phyloP scores from a whole-genome alignment of 2,329 filamentous ascomycete species.

The Sporothrix phasma region DNA sequence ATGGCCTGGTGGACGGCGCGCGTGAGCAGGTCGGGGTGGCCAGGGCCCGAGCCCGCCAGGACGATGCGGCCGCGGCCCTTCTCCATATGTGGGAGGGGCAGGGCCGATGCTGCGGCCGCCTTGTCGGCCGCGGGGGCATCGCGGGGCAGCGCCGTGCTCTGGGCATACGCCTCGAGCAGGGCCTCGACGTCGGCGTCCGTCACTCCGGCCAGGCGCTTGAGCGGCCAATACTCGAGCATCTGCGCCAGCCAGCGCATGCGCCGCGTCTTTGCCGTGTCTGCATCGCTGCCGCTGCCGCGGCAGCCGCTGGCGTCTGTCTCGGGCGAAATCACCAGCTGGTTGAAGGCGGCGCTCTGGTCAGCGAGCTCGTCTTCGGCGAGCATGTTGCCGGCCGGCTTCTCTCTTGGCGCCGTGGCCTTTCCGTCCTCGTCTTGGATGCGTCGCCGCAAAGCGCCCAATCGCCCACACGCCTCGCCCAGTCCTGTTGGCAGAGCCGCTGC shows the following conservation, averaged over 20 bases:
- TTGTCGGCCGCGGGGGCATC: neutral
- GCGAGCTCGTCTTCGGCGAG: conserved; percentile 41
- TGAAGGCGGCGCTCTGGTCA: conserved; percentile 75
- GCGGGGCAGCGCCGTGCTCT: conserved; percentile 23
- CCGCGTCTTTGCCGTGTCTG: conserved; percentile 51
- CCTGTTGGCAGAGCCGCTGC: conserved; percentile 65
- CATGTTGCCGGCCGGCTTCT: conserved; percentile 24
- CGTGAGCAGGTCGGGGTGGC: conserved; percentile 85
- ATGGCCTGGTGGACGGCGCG: conserved; percentile 71
- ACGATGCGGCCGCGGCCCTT: conserved; percentile 56
- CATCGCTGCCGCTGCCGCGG: neutral
- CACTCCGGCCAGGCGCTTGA: conserved; percentile 69
- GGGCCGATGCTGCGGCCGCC: neutral
- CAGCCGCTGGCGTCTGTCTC: conserved; percentile 54
- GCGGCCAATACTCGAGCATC: conserved; percentile 97
- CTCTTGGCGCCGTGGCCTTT: neutral
- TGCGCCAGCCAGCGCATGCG: conserved; percentile 90
- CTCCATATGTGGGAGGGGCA: neutral
- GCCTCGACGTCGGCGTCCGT: conserved; percentile 67
- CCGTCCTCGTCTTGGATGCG: conserved; percentile 43
- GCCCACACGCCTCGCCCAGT: conserved; percentile 66
- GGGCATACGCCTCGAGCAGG: conserved; percentile 61
- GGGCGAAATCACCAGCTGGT: conserved; percentile 65
- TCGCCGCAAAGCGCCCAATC: conserved; percentile 62
- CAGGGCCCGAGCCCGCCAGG: conserved; percentile 84